Evolutionary conservation across 2,329 filamentous ascomycete species (phyloP).

Genomic region (Aspergillus candidus): DNA sequence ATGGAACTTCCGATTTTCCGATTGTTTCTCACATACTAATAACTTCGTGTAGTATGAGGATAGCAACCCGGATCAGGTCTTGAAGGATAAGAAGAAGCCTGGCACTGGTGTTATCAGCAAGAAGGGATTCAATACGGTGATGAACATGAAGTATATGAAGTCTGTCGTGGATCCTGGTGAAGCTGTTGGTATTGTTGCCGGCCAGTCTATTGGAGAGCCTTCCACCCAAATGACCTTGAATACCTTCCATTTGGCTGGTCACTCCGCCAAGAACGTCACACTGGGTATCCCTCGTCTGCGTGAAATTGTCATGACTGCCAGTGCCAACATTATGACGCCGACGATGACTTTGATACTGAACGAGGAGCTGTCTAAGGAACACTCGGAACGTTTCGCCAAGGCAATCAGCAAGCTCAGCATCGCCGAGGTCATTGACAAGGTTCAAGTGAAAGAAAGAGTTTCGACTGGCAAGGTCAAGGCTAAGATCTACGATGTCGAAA

Average conservation of each 20-base stretch:
- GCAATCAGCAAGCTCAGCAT: constrained; percentile 81
- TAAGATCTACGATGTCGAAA: constrained; percentile 75
- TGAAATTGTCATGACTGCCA: constrained; percentile 98
- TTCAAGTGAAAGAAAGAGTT: constrained; percentile 72
- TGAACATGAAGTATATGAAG: constrained; percentile 87
- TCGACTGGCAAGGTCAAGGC: constrained; percentile 65
- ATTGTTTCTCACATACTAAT: constrained; percentile 13
- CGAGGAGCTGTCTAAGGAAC: constrained; percentile 60
- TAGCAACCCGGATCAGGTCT: constrained; percentile 58
- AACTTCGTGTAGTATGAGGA: constrained; percentile 59
- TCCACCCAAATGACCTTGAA: constrained; percentile 99
- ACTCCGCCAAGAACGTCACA: constrained; percentile 97
- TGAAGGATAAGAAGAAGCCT: constrained; percentile 55
- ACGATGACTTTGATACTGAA: constrained; percentile 67
- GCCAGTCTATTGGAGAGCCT: constrained; percentile 93
- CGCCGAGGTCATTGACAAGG: constrained; percentile 74
- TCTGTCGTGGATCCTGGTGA: constrained; percentile 92
- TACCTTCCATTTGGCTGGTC: constrained; percentile 98
- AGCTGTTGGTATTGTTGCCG: constrained; percentile 92
- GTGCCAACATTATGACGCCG: constrained; percentile 80
- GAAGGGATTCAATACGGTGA: constrained; percentile 74
- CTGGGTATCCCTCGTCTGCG: constrained; percentile 93
- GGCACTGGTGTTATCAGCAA: constrained; percentile 44
- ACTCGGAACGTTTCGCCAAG: constrained; percentile 79
- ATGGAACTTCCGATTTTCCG: constrained; percentile 15